phyloP scores from a whole-genome alignment of 495 filamentous ascomycete species.

The Neurospora hispaniola region DNA sequence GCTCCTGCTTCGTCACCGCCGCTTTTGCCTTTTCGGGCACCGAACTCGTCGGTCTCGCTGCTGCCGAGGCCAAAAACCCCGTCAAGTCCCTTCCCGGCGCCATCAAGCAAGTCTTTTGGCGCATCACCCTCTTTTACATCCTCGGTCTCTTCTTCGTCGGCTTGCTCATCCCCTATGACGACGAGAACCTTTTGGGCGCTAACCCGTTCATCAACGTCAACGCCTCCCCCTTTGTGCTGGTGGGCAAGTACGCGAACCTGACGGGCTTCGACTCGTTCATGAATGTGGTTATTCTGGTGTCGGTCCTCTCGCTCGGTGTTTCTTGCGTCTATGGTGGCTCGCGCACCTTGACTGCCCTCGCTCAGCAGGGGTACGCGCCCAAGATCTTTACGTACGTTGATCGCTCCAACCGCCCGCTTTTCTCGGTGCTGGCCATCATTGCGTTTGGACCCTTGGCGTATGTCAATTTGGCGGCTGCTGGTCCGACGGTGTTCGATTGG shows the following conservation, averaged over 20 bases:
- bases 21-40: conserved; percentile 66
- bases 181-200: conserved; percentile 41
- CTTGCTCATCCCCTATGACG: conserved; percentile 53
- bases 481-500: conserved; percentile 49
- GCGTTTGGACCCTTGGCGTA: conserved; percentile 45
- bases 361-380: conserved; percentile 45
- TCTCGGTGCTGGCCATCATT: conserved; percentile 33
- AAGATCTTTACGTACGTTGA: conserved; percentile 50
- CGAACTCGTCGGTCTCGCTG: conserved; percentile 62
- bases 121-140: conserved; percentile 64
- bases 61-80: conserved; percentile 58
- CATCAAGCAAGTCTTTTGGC: conserved; percentile 68
- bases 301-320: conserved; percentile 57
- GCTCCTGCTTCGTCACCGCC: conserved; percentile 62
- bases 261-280: conserved; percentile 58
- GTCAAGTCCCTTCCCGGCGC: conserved; percentile 53
- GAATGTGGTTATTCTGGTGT: conserved; percentile 63
- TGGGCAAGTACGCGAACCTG: conserved; percentile 56
- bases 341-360: conserved; percentile 56
- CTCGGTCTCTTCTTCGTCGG: conserved; percentile 63
- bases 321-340: conserved; percentile 59
- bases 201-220: conserved; percentile 39
- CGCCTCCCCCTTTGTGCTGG: conserved; percentile 67
- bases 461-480: conserved; percentile 38
- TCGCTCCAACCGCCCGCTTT: conserved; percentile 46